phyloP scores from a whole-genome alignment of 768 basidiomycete genomes.

The Leccinellum albellum region DNA sequence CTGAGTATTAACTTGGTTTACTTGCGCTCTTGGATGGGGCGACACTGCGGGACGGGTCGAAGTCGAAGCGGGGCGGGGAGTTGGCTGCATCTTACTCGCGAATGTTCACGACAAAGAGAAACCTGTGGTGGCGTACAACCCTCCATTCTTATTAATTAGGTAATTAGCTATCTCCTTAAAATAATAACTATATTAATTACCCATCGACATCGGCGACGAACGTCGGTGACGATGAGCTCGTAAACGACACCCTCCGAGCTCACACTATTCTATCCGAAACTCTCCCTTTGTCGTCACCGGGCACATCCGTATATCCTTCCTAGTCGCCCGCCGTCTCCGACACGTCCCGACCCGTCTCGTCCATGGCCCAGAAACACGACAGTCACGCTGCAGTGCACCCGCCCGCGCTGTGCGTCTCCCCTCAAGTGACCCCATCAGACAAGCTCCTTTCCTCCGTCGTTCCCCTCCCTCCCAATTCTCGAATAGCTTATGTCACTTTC shows the following conservation, averaged over 20 bases:
- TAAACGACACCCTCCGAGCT: conserved; percentile 15
- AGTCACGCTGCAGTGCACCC: conserved; percentile 13
- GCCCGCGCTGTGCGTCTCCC: conserved; percentile 15
- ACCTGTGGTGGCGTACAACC: neutral
- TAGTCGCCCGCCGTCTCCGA: neutral
- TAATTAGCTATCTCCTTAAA: conserved; percentile 26
- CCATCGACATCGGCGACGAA: conserved; percentile 18
- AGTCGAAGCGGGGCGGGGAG: conserved; percentile 56
- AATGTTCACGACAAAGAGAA: conserved; percentile 19
- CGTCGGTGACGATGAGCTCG: conserved; percentile 21
- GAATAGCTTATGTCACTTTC: conserved; percentile 47
- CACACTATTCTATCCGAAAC: conserved; percentile 6
- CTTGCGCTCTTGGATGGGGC: conserved; percentile 46
- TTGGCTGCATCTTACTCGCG: conserved; percentile 46
- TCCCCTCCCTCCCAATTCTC: conserved; percentile 39
- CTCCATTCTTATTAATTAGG: conserved; percentile 26
- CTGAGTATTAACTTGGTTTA: conserved; percentile 62
- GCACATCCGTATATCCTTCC: neutral
- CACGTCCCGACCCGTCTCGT: conserved; percentile 3
- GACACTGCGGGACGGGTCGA: conserved; percentile 57
- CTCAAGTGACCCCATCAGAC: conserved; percentile 35
- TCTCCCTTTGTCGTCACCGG: neutral
- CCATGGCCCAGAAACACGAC: conserved; percentile 30
- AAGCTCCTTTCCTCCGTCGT: conserved; percentile 46
- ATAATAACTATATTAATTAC: conserved; percentile 10